These are phyloP conservation scores for Didymella pomorum DNA, from an alignment of 2,329 filamentous ascomycete species.

Conservation along the genomic window DNA sequence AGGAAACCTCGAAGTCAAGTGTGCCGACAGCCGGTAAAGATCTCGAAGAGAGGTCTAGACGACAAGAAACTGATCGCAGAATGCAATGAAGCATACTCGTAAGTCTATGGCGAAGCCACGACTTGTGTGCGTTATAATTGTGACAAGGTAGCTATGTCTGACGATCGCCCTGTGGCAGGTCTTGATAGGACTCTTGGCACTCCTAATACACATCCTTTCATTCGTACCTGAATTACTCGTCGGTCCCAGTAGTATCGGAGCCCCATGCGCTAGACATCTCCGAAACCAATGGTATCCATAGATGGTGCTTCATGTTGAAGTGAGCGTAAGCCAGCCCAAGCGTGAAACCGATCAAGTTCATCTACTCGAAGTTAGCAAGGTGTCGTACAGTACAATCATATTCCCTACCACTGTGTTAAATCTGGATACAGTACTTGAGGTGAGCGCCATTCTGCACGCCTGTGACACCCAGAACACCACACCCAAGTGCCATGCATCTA, in stretches of 20 bases:
- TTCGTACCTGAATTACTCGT: neutral
- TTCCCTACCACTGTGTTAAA: slow-evolving; percentile 2
- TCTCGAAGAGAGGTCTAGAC: neutral
- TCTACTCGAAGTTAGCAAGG: slow-evolving; percentile 14
- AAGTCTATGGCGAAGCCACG: neutral
- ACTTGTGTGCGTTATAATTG: neutral
- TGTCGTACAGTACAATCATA: neutral
- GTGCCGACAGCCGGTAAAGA: slow-evolving; percentile 10
- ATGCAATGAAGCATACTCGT: neutral
- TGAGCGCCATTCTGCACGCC: neutral
- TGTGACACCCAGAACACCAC: slow-evolving; percentile 14
- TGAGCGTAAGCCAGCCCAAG: slow-evolving; percentile 26
- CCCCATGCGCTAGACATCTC: slow-evolving; percentile 10
- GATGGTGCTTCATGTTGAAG: slow-evolving; percentile 24
- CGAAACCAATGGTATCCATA: slow-evolving; percentile 25
- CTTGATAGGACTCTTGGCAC: neutral
- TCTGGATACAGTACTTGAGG: slow-evolving; percentile 9
- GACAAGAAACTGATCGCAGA: neutral
- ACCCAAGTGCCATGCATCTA: slow-evolving; percentile 23
- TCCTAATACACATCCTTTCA: neutral
- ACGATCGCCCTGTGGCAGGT: neutral
- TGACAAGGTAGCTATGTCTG: neutral
- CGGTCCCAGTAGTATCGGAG: neutral
- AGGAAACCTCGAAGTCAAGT: neutral
- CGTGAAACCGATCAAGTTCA: slow-evolving; percentile 15